Base-by-base conservation (phyloP, 2,329 filamentous ascomycete species). In the Tolypocladium capitatum region DNA sequence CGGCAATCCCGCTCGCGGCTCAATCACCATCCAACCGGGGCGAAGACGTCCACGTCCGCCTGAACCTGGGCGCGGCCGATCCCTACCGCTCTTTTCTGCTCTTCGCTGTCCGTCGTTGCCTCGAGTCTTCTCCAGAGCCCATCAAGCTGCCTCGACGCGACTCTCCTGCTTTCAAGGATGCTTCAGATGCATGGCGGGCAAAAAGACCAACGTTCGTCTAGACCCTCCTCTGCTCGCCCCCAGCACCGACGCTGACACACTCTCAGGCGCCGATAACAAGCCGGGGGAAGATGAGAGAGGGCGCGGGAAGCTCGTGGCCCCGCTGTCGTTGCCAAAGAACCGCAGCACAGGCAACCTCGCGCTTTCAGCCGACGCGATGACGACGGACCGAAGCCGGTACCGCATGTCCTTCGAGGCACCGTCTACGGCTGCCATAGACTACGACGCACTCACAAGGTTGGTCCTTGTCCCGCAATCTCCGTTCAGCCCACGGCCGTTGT, bases 331-430 rank as follows among this genome's bases (percentile, higher is more conserved):
- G 48, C 78, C 78, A 49, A 83, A 81, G 64, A 83, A 81, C 62
- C 71, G 75, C 57, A 82, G 79, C 61, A 81, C 79, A n/a, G 74
- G 77, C 46, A 82, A 81, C 58, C 69, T 83, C 50, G 65, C 70
- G 49, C 62, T 73, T 53, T 61, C 68, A 53, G 62, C 63, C 53
- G 73, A 76, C 51, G 64, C 58, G n/a, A 46, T 51, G 27, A 65
- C 76, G 45, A 78, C 76, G 45, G 78, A 82, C 55, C 78, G 75
- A 53, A 72, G 74, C 55, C 72, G 78, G 68, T 73, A 81, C 62
- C 82, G 84, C 51, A 82, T 87, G 67, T 91, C 87, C 45, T 81
- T 90, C 60, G 88, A 92, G 64, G 81, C 80, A 49, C 77, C 81
- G 46, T 73, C 78, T 51, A 73, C 76, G 54, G 66, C 67, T 51